A percentile compares a stretch with the other conserved stretches of the same genome.
Evolutionary conservation across 2,329 filamentous ascomycete species (phyloP).

Genomic region (Exophiala aquamarina): DNA sequence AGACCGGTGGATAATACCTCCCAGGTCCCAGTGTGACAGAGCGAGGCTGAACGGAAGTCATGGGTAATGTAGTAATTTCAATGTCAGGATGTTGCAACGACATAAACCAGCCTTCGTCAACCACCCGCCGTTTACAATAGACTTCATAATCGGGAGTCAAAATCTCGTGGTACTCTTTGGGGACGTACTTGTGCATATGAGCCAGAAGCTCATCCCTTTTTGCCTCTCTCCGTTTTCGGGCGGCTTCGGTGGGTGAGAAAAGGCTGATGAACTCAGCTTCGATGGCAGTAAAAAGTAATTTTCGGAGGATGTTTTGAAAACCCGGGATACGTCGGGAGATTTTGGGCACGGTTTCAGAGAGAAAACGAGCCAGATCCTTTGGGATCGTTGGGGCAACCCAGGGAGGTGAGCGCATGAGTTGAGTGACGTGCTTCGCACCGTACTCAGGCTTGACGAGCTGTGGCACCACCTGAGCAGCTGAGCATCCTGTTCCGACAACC

Average conservation of each 20-base stretch:
- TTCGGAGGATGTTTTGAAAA: constrained; percentile 47
- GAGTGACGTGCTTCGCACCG: constrained; percentile 57
- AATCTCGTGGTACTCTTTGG: constrained; percentile 61
- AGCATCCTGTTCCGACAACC: constrained; percentile 59
- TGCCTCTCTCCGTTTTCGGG: constrained; percentile 38
- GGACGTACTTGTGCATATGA: constrained; percentile 51
- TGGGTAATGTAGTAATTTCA: constrained; percentile 52
- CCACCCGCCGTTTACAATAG: constrained; percentile 65
- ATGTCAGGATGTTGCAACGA: constrained; percentile 55
- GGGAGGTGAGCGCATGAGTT: constrained; percentile 59
- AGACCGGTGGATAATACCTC: constrained; percentile 42
- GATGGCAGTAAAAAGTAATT: constrained; percentile 43
- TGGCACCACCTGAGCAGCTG: constrained; percentile 58
- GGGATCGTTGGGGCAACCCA: constrained; percentile 52
- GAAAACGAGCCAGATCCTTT: constrained; percentile 28
- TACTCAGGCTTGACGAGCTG: constrained; percentile 46
- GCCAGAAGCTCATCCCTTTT: constrained; percentile 46
- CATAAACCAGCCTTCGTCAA: constrained; percentile 57
- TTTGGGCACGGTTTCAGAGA: constrained; percentile 47
- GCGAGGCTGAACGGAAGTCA: constrained; percentile 49
- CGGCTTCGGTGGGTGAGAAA: constrained; percentile 46
- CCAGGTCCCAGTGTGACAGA: constrained; percentile 55
- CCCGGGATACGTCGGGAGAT: constrained; percentile 53
- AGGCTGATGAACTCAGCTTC: constrained; percentile 41
- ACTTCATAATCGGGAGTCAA: constrained; percentile 63